Conservation (phyloP, 768 basidiomycete species). For the Lactifluus piperatus region DNA sequence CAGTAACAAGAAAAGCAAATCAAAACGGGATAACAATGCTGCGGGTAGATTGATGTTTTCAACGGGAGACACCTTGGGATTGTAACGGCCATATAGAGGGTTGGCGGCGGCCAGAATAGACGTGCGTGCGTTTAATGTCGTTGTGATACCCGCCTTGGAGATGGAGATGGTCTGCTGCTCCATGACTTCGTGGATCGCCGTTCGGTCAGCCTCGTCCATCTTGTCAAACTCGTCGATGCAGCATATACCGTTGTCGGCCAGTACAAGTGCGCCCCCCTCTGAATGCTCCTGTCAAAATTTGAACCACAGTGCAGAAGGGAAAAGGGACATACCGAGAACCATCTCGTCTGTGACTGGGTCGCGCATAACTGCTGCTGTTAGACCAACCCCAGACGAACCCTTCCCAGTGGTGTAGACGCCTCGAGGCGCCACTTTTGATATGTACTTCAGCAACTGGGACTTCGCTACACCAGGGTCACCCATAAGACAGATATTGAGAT, state of each 20-base stretch:
- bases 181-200: slow-evolving; percentile 99
- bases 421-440: slow-evolving; percentile 95
- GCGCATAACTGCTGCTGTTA: slow-evolving; percentile 98
- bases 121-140: slow-evolving; percentile 93
- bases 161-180: slow-evolving; percentile 99
- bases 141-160: slow-evolving; percentile 98
- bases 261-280: slow-evolving; percentile 99
- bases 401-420: slow-evolving; percentile 98
- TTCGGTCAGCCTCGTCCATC: slow-evolving; percentile 97
- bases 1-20: slow-evolving; percentile 91
- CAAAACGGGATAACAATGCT: slow-evolving; percentile 92
- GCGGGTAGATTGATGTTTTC: slow-evolving; percentile 99
- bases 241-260: slow-evolving; percentile 98
- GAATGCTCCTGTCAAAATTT: slow-evolving; percentile 7
- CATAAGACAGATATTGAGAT: slow-evolving; percentile 97
- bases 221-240: slow-evolving; percentile 99
- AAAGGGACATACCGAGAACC: slow-evolving; percentile 72
- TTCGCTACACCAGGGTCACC: slow-evolving; percentile 99
- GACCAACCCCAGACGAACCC: slow-evolving; percentile 96
- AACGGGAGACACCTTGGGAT: slow-evolving; percentile 93
- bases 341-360: slow-evolving; percentile 99
- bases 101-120: slow-evolving; percentile 98
- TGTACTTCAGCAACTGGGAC: slow-evolving; percentile 94
- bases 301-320: neutral
- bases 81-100: slow-evolving; percentile 96